Percentiles rank a stretch among this genome's conserved stretches.
Evolutionary conservation across 352 stramenopile species (phyloP).

Genomic region (Globisporangium canariense): DNA sequence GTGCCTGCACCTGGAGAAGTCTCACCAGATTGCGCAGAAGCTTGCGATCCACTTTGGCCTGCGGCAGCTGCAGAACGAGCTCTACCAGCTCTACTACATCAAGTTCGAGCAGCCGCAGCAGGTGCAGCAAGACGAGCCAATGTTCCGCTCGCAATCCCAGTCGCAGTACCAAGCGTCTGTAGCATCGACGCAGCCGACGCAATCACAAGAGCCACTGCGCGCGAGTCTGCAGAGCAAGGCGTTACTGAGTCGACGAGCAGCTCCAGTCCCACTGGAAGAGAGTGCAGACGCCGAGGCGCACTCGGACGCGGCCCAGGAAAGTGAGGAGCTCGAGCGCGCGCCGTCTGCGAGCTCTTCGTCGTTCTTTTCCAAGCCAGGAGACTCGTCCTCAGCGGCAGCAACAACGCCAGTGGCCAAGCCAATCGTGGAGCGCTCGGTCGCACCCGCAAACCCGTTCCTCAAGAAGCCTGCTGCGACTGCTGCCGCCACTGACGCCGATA

Average conservation of each 20-base stretch:
- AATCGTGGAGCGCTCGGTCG: conserved; percentile 39
- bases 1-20: conserved; percentile 81
- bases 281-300: neutral
- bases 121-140: conserved; percentile 12
- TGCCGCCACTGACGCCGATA: neutral
- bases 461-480: conserved; percentile 43
- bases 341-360: conserved; percentile 9
- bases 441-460: conserved; percentile 67
- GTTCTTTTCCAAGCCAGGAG: conserved; percentile 11
- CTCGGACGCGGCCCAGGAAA: conserved; percentile 7
- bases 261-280: neutral
- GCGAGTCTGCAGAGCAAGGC: conserved; percentile 17
- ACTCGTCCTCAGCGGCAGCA: neutral
- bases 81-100: conserved; percentile 70
- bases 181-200: neutral
- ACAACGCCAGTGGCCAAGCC: neutral
- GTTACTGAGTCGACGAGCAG: conserved; percentile 15
- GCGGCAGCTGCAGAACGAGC: conserved; percentile 62
- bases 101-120: conserved; percentile 42
- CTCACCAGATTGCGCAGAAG: conserved; percentile 80
- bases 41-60: conserved; percentile 77
- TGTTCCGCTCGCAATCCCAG: neutral
- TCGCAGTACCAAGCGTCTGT: conserved; percentile 1
- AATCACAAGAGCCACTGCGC: conserved; percentile 7
- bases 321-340: neutral